These are phyloP conservation scores for Platanthera guangdongensis DNA, from an alignment of 106 monocot genomes.

Conservation along the genomic window DNA sequence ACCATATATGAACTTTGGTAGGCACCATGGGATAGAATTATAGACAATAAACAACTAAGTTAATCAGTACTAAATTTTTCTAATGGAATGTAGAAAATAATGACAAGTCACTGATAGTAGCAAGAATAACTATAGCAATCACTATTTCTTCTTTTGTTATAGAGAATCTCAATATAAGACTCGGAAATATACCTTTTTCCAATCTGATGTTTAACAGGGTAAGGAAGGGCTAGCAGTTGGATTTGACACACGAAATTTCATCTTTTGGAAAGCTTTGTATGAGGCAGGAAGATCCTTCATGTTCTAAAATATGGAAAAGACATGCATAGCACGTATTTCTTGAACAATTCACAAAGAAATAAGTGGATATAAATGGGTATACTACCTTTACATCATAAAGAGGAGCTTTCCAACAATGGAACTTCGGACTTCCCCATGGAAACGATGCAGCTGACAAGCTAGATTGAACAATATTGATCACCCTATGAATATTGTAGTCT, in stretches of 20 bases:
- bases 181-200: conserved; percentile 32
- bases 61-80: neutral
- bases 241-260: conserved; percentile 24
- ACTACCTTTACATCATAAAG: conserved; percentile 77
- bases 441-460: conserved; percentile 39
- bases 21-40: neutral
- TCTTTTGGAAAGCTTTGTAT: conserved; percentile 53
- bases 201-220: conserved; percentile 45
- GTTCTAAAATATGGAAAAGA: conserved; percentile 33
- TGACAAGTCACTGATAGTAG: too few species aligned
- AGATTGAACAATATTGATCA: conserved; percentile 51
- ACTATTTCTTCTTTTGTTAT: neutral
- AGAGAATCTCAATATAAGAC: neutral
- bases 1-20: neutral
- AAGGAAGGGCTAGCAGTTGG: conserved; percentile 48
- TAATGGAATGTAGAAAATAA: neutral
- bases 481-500: conserved; percentile 40
- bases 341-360: neutral
- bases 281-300: conserved; percentile 53
- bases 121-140: neutral
- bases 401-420: conserved; percentile 60
- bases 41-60: neutral
- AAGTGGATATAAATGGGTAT: conserved; percentile 7
- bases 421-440: conserved; percentile 58
- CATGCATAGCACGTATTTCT: neutral